Percentiles rank a stretch among this genome's conserved stretches.
Conservation (phyloP, 768 basidiomycete genomes). For the Suillus variegatus region DNA sequence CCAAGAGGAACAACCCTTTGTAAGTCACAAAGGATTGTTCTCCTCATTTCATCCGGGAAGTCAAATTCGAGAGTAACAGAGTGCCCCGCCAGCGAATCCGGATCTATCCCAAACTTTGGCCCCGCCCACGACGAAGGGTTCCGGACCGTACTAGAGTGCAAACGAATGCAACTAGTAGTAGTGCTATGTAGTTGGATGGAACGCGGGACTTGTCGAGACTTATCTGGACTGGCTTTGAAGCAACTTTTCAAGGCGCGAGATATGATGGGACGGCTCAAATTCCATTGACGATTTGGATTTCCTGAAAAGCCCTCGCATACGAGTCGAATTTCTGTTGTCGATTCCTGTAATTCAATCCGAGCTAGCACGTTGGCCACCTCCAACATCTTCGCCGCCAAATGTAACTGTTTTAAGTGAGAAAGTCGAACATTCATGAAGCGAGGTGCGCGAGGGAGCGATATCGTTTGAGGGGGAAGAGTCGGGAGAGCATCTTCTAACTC, state of each 20-base stretch:
- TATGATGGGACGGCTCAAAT: neutral
- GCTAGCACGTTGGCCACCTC: neutral
- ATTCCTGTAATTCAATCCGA: neutral
- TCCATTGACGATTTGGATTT: neutral
- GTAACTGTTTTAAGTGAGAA: neutral
- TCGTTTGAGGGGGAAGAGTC: neutral
- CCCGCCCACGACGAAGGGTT: neutral
- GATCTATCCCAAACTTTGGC: neutral
- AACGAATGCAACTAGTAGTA: neutral
- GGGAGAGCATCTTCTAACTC: conserved; percentile 39
- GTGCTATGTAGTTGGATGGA: neutral
- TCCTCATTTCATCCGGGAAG: neutral
- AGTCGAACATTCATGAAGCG: neutral
- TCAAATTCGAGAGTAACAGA: neutral
- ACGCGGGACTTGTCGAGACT: neutral
- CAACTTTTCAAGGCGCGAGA: neutral
- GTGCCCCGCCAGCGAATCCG: neutral
- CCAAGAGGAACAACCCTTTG: neutral
- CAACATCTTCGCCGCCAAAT: neutral
- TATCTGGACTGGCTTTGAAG: conserved; percentile 1
- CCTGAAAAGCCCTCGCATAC: neutral
- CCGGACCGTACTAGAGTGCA: neutral
- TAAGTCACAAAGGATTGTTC: neutral
- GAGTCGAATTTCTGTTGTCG: neutral
- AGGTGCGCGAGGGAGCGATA: neutral